Conservation (phyloP, 495 filamentous ascomycete genomes). For the Penicillium turbatum region DNA sequence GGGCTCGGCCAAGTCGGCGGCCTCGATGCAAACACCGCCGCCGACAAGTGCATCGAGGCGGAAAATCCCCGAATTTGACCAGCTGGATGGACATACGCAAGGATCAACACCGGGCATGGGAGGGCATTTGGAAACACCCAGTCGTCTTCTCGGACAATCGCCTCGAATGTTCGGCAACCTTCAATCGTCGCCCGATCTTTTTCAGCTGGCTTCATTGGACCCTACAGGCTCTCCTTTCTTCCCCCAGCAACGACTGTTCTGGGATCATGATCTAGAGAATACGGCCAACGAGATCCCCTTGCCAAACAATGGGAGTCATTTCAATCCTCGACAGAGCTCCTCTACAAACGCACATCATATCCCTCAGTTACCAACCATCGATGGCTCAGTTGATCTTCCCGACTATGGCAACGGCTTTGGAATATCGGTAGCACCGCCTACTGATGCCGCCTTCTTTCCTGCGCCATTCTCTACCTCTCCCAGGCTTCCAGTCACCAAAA, state of each 20-base stretch:
- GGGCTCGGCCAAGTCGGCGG: slow-evolving; percentile 45
- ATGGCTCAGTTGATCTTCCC: slow-evolving; percentile 37
- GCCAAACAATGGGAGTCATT: not conserved
- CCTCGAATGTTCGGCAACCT: slow-evolving; percentile 50
- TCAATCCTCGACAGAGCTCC: slow-evolving; percentile 4
- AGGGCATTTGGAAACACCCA: slow-evolving; percentile 40
- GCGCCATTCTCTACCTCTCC: slow-evolving; percentile 47
- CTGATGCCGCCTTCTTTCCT: slow-evolving; percentile 42
- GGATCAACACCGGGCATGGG: slow-evolving; percentile 22
- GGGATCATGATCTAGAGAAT: slow-evolving; percentile 58
- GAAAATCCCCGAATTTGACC: slow-evolving; percentile 38
- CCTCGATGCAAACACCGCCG: slow-evolving; percentile 64
- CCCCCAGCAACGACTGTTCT: slow-evolving; percentile 64
- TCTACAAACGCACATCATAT: slow-evolving; percentile 22
- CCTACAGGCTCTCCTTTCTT: slow-evolving; percentile 65
- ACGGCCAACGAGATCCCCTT: slow-evolving; percentile 22
- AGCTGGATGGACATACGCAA: slow-evolving; percentile 22
- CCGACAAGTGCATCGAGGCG: slow-evolving; percentile 55
- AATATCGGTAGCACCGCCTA: slow-evolving; percentile 29
- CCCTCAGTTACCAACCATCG: slow-evolving; percentile 40
- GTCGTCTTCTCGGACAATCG: slow-evolving; percentile 40
- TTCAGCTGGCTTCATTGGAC: slow-evolving; percentile 66
- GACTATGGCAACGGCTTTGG: slow-evolving; percentile 35
- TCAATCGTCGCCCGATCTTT: slow-evolving; percentile 62
- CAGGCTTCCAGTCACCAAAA: slow-evolving; percentile 35